phyloP scores from a whole-genome alignment of 805 yeast species.

The Lipomyces chichibuensis region DNA sequence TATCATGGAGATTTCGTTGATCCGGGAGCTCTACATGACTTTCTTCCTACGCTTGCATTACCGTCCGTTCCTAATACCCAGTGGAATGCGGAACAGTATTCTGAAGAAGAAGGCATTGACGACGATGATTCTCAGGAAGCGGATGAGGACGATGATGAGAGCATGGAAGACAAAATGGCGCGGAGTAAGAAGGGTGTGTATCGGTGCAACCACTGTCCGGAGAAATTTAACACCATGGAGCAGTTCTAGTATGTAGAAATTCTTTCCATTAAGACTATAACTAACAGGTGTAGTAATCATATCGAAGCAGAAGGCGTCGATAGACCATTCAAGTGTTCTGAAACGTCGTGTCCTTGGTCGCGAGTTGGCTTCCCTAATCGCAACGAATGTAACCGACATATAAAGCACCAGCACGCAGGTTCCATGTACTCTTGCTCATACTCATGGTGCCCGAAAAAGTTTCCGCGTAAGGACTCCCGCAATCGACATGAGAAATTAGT shows the following conservation, averaged over 20 bases:
- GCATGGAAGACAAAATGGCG: constrained; percentile 16
- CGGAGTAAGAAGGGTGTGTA: constrained; percentile 47
- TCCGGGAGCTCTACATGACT: background rate
- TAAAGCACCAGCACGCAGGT: constrained; percentile 40
- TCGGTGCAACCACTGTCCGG: constrained; percentile 48
- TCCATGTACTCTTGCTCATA: constrained; percentile 35
- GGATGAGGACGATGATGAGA: constrained; percentile 17
- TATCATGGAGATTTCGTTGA: background rate
- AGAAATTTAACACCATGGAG: constrained; percentile 42
- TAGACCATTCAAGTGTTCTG: constrained; percentile 46
- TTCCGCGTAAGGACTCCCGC: constrained; percentile 44
- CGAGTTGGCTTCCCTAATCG: constrained; percentile 48
- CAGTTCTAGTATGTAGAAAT: constrained; percentile 35
- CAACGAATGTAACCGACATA: constrained; percentile 47
- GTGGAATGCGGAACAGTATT: background rate
- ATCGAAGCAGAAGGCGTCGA: constrained; percentile 43
- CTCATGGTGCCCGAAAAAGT: constrained; percentile 37
- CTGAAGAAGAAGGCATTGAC: constrained; percentile 12
- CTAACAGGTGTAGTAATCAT: constrained; percentile 41
- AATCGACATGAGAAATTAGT: constrained; percentile 46
- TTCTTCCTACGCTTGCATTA: background rate
- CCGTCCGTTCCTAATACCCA: background rate
- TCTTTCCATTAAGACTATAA: background rate
- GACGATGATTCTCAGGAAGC: constrained; percentile 12
- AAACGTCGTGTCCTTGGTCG: constrained; percentile 49